Conservation (phyloP, 2,329 filamentous ascomycete species). For the Cladophialophora bantiana region DNA sequence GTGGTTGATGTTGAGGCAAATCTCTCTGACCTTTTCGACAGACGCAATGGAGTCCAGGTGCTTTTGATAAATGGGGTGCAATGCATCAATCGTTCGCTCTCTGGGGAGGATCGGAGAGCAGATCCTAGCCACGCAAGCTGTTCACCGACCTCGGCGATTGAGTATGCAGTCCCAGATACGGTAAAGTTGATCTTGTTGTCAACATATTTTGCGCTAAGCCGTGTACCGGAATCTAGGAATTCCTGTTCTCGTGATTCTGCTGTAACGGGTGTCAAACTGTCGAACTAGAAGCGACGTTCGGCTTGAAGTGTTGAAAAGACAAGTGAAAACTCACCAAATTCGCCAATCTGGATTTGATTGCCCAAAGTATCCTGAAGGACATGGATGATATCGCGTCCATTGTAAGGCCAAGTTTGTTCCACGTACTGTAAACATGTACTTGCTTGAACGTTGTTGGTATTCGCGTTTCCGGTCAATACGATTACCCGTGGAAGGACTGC, state of each 20-base stretch:
- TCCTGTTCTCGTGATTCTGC: neutral
- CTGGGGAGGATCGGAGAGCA: slow-evolving; percentile 43
- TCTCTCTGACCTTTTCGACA: neutral
- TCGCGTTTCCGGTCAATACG: neutral
- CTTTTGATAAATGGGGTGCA: slow-evolving; percentile 31
- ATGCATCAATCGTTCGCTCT: slow-evolving; percentile 26
- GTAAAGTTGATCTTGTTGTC: neutral
- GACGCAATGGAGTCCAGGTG: neutral
- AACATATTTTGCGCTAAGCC: neutral
- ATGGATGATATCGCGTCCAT: neutral
- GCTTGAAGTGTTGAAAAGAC: neutral
- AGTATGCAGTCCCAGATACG: neutral
- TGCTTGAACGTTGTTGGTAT: slow-evolving; percentile 7
- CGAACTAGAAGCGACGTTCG: neutral
- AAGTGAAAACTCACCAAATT: neutral
- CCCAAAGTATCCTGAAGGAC: neutral
- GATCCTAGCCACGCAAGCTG: slow-evolving; percentile 48
- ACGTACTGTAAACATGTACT: neutral
- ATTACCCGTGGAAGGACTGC: slow-evolving; percentile 1
- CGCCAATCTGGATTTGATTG: neutral
- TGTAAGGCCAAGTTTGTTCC: slow-evolving; percentile 1
- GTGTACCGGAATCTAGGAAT: neutral
- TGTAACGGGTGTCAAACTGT: neutral
- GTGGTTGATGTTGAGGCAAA: neutral
- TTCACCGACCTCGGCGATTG: slow-evolving; percentile 47